Evolutionary conservation across 2,329 filamentous ascomycete genomes (phyloP).

Genomic region (Boeremia lycopersici): DNA sequence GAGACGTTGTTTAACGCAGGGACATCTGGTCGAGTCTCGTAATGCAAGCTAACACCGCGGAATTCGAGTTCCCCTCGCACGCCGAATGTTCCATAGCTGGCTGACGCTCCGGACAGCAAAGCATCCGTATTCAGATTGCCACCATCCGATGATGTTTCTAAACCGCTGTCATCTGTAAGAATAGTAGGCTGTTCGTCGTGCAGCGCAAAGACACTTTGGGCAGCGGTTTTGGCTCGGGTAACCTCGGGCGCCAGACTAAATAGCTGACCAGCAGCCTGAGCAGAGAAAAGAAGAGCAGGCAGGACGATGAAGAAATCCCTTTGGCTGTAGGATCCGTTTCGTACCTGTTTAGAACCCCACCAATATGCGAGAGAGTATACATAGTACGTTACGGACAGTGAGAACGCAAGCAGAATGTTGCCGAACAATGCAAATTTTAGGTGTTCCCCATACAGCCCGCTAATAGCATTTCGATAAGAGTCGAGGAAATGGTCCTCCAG

Average conservation of each 20-base stretch:
- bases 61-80: conserved; percentile 42
- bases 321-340: conserved; percentile 50
- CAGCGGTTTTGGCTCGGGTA: conserved; percentile 52
- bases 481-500: conserved; percentile 49
- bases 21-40: conserved; percentile 38
- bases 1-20: conserved; percentile 47
- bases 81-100: conserved; percentile 26
- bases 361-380: conserved; percentile 57
- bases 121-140: conserved; percentile 4
- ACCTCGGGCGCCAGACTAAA: conserved; percentile 56
- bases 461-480: conserved; percentile 47
- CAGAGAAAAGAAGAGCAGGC: conserved; percentile 54
- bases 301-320: conserved; percentile 55
- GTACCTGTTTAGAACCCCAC: conserved; percentile 54
- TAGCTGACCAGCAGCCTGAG: conserved; percentile 54
- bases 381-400: conserved; percentile 54
- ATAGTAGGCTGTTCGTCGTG: conserved; percentile 51
- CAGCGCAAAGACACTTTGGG: conserved; percentile 52
- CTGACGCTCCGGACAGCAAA: conserved; percentile 22
- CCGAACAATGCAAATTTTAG: conserved; percentile 48
- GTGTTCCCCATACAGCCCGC: conserved; percentile 49
- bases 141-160: background rate
- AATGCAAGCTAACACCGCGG: conserved; percentile 40
- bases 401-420: conserved; percentile 53
- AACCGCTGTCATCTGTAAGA: conserved; percentile 24